These are phyloP conservation scores for Neurospora crassa DNA, from an alignment of 2,329 filamentous ascomycete genomes.

Conservation along the genomic window DNA sequence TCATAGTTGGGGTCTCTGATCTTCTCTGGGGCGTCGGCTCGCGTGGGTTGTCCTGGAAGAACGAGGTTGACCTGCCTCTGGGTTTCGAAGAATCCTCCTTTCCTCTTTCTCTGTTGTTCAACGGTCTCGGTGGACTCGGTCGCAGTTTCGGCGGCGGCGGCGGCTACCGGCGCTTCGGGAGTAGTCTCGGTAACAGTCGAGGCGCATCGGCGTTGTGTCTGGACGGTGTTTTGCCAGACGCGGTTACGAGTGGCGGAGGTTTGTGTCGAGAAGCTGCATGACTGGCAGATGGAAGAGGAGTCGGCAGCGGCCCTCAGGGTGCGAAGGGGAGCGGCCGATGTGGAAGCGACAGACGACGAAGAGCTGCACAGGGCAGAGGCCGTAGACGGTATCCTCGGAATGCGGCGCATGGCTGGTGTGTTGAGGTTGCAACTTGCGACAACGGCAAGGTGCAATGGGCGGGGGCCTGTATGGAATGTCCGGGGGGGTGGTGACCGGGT, in stretches of 20 bases:
- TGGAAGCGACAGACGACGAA: constrained; percentile 3
- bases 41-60: constrained; percentile 14
- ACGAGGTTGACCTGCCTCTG: constrained; percentile 15
- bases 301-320: constrained; percentile 2
- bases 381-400: constrained; percentile 16
- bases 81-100: not conserved
- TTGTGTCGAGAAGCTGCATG: constrained; percentile 1
- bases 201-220: constrained; percentile 11
- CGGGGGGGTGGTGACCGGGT: not conserved
- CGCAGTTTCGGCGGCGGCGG: not conserved
- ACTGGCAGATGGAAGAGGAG: not conserved
- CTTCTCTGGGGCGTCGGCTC: constrained; percentile 16
- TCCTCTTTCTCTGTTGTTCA: not conserved
- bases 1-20: constrained; percentile 31
- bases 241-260: constrained; percentile 1
- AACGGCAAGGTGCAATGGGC: not conserved
- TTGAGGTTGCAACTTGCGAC: not conserved
- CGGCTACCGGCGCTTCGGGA: not conserved
- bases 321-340: constrained; percentile 7
- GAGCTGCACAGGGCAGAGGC: constrained; percentile 12
- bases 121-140: not conserved
- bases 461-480: not conserved
- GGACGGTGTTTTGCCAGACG: constrained; percentile 1
- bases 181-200: constrained; percentile 7
- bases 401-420: constrained; percentile 13